Conservation (phyloP, 129 eudicot genomes). For the Glebionis coronaria region DNA sequence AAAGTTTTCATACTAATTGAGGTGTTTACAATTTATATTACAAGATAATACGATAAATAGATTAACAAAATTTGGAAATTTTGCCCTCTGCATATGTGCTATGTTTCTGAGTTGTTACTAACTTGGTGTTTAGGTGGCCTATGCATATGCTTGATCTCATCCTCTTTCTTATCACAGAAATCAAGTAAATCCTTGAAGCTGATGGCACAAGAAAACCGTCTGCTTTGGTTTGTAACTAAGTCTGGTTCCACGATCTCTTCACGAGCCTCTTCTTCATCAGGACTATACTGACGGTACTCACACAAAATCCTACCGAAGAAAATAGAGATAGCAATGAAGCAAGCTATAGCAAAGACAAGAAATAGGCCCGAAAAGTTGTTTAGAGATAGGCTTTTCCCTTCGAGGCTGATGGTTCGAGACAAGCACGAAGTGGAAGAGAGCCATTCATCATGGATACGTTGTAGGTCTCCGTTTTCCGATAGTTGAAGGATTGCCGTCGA, state of each 20-base stretch:
- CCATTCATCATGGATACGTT: slow-evolving; percentile 56
- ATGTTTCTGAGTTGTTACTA: not conserved
- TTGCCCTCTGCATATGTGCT: not conserved
- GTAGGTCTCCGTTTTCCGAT: slow-evolving; percentile 53
- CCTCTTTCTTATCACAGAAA: slow-evolving; percentile 55
- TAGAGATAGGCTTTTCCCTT: slow-evolving; percentile 49
- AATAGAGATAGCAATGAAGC: slow-evolving; percentile 38
- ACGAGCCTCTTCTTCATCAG: slow-evolving; percentile 30
- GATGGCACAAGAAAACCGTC: slow-evolving; percentile 23
- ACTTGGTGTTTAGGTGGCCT: slow-evolving; percentile 25
- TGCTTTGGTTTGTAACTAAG: slow-evolving; percentile 10
- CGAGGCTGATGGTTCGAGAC: slow-evolving; percentile 24
- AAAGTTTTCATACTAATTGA: no score
- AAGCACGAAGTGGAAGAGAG: slow-evolving; percentile 34
- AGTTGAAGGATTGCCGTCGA: slow-evolving; percentile 54
- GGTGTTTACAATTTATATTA: no score
- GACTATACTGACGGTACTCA: slow-evolving; percentile 43
- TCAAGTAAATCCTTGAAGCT: slow-evolving; percentile 42
- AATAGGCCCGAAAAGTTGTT: slow-evolving; percentile 69
- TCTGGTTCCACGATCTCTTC: slow-evolving; percentile 31
- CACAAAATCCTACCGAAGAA: slow-evolving; percentile 41
- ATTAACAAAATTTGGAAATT: not conserved
- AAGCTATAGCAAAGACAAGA: slow-evolving; percentile 55
- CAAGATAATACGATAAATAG: no score
- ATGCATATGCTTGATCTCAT: slow-evolving; percentile 41